phyloP scores from a whole-genome alignment of 768 basidiomycete species.

The Xerocomellus chrysenteron region DNA sequence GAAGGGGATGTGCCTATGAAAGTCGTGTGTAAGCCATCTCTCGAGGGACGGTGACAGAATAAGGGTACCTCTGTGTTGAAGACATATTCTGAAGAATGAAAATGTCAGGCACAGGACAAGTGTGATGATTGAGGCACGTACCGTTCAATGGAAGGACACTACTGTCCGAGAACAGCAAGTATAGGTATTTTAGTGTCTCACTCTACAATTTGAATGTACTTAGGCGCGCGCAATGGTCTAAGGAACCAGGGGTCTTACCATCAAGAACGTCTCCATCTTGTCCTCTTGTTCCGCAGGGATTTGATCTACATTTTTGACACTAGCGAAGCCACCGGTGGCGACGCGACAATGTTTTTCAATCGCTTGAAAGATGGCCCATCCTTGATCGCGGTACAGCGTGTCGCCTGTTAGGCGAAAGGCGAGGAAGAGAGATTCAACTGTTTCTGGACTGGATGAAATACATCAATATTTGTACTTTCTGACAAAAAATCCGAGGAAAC shows the following conservation, averaged over 20 bases:
- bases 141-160: slow-evolving; percentile 69
- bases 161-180: slow-evolving; percentile 77
- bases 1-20: slow-evolving; percentile 65
- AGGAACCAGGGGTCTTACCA: slow-evolving; percentile 48
- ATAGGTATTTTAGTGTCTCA: slow-evolving; percentile 91
- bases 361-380: slow-evolving; percentile 87
- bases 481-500: slow-evolving; percentile 15
- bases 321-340: slow-evolving; percentile 79
- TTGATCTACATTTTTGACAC: slow-evolving; percentile 81
- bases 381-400: slow-evolving; percentile 72
- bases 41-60: not conserved
- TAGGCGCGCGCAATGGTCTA: not conserved
- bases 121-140: slow-evolving; percentile 39
- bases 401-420: slow-evolving; percentile 91
- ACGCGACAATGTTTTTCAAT: slow-evolving; percentile 83
- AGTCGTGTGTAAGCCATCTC: not conserved
- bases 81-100: slow-evolving; percentile 59
- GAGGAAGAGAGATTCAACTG: slow-evolving; percentile 89
- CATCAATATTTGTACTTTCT: not conserved
- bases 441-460: slow-evolving; percentile 70
- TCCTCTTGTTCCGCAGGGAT: slow-evolving; percentile 69
- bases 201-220: slow-evolving; percentile 45
- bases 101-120: slow-evolving; percentile 6
- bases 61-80: slow-evolving; percentile 84
- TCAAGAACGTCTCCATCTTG: slow-evolving; percentile 94